Evolutionary conservation across 2,329 filamentous ascomycete species (phyloP).

Genomic region (Pyrenochaeta sp.): DNA sequence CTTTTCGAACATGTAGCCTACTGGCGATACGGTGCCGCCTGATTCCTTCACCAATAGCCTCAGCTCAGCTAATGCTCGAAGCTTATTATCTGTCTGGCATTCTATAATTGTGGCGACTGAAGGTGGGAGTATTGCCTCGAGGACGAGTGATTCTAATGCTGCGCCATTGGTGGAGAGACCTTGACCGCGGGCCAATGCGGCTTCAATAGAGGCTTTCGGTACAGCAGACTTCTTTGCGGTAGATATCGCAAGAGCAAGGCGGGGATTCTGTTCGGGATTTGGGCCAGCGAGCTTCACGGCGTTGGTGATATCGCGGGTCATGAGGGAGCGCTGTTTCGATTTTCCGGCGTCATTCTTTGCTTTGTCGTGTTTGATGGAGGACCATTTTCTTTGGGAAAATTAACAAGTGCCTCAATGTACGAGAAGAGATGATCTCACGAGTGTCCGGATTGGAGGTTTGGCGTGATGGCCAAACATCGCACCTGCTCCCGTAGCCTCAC

Average conservation of each 20-base stretch:
- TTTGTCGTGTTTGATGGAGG: slow-evolving; percentile 95
- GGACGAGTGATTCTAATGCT: slow-evolving; percentile 76
- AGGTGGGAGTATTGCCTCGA: slow-evolving; percentile 83
- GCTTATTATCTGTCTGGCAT: slow-evolving; percentile 83
- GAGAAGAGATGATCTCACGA: slow-evolving; percentile 30
- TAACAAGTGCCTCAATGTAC: background rate
- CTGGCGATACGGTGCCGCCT: slow-evolving; percentile 75
- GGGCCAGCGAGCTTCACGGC: slow-evolving; percentile 80
- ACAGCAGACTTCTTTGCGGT: slow-evolving; percentile 86
- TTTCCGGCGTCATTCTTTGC: slow-evolving; percentile 84
- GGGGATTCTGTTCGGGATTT: slow-evolving; percentile 76
- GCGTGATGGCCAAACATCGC: slow-evolving; percentile 40
- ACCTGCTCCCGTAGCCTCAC: slow-evolving; percentile 25
- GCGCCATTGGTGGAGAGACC: slow-evolving; percentile 79
- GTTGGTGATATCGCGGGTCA: slow-evolving; percentile 77
- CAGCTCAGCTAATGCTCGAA: slow-evolving; percentile 76
- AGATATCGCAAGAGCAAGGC: slow-evolving; percentile 75
- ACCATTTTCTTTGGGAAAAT: slow-evolving; percentile 75
- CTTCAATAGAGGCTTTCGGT: slow-evolving; percentile 84
- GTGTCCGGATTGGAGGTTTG: slow-evolving; percentile 41
- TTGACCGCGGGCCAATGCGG: slow-evolving; percentile 86
- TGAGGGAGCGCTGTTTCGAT: slow-evolving; percentile 71
- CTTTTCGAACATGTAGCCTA: slow-evolving; percentile 84
- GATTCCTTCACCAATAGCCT: slow-evolving; percentile 74
- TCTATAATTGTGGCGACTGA: slow-evolving; percentile 82